phyloP scores from a whole-genome alignment of 345 rosid species.

The Lepidium aucheri region DNA sequence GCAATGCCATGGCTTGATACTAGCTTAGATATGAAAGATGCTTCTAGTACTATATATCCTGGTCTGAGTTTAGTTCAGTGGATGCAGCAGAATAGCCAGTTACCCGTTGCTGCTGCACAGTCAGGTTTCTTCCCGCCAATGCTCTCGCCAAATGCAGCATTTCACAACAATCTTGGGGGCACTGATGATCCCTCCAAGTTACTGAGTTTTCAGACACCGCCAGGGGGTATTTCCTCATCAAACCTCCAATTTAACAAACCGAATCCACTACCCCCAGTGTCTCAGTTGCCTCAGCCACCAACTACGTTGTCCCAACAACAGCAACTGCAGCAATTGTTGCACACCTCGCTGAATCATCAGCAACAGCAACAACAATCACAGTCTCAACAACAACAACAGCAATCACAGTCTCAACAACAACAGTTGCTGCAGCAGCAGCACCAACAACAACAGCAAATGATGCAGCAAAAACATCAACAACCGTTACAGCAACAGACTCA shows the following conservation, averaged over 20 bases:
- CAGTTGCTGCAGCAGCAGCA: not conserved
- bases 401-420: not conserved
- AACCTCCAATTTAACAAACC: conserved; percentile 30
- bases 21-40: conserved; percentile 59
- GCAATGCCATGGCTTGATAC: conserved; percentile 90
- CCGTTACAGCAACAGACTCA: conserved; percentile 21
- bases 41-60: conserved; percentile 42
- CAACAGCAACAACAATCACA: conserved; percentile 13
- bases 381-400: conserved; percentile 14
- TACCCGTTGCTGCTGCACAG: conserved; percentile 25
- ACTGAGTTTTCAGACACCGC: conserved; percentile 29
- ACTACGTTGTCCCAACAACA: conserved; percentile 33
- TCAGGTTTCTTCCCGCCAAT: conserved; percentile 31
- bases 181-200: conserved; percentile 32
- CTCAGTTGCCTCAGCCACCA: conserved; percentile 33
- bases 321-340: conserved; percentile 31
- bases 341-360: conserved; percentile 26
- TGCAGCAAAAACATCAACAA: conserved; percentile 29
- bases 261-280: conserved; percentile 18
- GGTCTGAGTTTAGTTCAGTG: conserved; percentile 83
- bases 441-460: conserved; percentile 3
- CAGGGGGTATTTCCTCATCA: conserved; percentile 23
- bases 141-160: conserved; percentile 13
- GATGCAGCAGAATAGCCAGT: conserved; percentile 70
- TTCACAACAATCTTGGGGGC: conserved; percentile 14